A percentile compares a stretch with the other conserved stretches of the same genome.
Evolutionary conservation across 2,329 filamentous ascomycete species (phyloP).

Genomic region (Orbilia quercus): DNA sequence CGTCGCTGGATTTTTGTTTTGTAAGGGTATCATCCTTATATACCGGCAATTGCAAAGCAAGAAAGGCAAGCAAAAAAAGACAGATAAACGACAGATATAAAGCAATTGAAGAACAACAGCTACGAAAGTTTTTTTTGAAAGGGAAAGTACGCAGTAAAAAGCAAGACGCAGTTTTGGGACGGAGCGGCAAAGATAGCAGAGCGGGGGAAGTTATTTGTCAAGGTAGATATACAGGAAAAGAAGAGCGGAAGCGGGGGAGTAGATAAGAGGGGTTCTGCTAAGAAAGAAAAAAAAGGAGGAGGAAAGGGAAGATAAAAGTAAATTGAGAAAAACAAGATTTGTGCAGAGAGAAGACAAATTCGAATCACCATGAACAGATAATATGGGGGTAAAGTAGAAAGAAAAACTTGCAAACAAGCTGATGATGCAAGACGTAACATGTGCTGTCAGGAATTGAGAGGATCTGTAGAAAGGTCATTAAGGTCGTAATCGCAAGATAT

Average conservation of each 20-base stretch:
- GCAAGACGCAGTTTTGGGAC: constrained; percentile 20
- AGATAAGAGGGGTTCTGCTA: constrained; percentile 2
- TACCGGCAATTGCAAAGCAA: constrained; percentile 14
- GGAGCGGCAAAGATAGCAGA: constrained; percentile 17
- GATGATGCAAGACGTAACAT: constrained; percentile 21
- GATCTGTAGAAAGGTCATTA: constrained; percentile 35
- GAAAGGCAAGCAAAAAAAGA: constrained; percentile 19
- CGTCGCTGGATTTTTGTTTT: constrained; percentile 21
- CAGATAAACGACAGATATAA: constrained; percentile 7
- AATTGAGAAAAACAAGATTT: constrained; percentile 4
- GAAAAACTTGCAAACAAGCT: constrained; percentile 22
- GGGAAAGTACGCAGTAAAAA: constrained; percentile 6
- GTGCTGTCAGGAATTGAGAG: constrained; percentile 23
- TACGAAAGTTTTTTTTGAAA: constrained; percentile 26
- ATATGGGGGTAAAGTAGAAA: background rate
- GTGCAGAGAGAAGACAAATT: constrained; percentile 6
- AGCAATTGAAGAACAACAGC: constrained; percentile 13
- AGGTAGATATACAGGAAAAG: constrained; percentile 23
- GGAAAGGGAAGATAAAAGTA: constrained; percentile 7
- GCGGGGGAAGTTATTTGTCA: constrained; percentile 14
- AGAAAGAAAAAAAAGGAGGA: background rate
- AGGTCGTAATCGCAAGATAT: constrained; percentile 40
- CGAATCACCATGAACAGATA: constrained; percentile 11
- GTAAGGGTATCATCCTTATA: constrained; percentile 56
- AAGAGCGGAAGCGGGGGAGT: constrained; percentile 7